Evolutionary conservation across 345 rosid species (phyloP), one percentile per base, ranked within the genome.

Genomic region (Brassica carinata): DNA sequence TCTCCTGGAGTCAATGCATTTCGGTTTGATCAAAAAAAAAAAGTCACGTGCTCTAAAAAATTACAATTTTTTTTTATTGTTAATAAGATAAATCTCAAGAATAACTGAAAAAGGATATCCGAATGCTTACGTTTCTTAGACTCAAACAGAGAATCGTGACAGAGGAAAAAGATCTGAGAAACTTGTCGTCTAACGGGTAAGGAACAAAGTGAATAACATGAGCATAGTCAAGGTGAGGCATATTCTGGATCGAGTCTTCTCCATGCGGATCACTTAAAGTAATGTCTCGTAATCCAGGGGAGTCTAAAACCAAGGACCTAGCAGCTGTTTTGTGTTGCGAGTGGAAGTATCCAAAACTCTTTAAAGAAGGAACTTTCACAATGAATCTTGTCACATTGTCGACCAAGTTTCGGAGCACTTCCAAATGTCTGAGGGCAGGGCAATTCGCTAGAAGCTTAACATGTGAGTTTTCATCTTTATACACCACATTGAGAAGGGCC

Each of bases 311-410:
- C 55, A 48, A 48, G 53, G 53, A 3, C 53, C 3, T 45, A 43
- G 5, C 5, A 13, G 9, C 11, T 36, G 2, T 36, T 36, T 40
- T 3, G n/a, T 7, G 45, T 33, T 33, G 36, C 36, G n/a, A n/a
- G n/a, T n/a, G n/a, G n/a, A n/a, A n/a, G n/a, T 33, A 33, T 33
- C 13, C 9, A 8, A 40, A 40, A 18, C 0, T 31, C n/a, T 2
- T 2, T 67, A 76, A 57, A 33, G 67, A 76, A 67, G 73, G 30
- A 36, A 75, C 66, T 67, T 75, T 55, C 65, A 67, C 79, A 8
- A 1, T 67, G 58, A 67, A 76, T 3, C 2, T 67, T n/a, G 15
- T 75, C 65, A 67, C 9, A 67, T 76, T 76, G 67, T 67, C 73
- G n/a, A n/a, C n/a, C n/a, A n/a, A n/a, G 17, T 48, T 0, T 26